Evolutionary conservation across 2,329 filamentous ascomycete genomes (phyloP).

Genomic region (Penicillium sp.): DNA sequence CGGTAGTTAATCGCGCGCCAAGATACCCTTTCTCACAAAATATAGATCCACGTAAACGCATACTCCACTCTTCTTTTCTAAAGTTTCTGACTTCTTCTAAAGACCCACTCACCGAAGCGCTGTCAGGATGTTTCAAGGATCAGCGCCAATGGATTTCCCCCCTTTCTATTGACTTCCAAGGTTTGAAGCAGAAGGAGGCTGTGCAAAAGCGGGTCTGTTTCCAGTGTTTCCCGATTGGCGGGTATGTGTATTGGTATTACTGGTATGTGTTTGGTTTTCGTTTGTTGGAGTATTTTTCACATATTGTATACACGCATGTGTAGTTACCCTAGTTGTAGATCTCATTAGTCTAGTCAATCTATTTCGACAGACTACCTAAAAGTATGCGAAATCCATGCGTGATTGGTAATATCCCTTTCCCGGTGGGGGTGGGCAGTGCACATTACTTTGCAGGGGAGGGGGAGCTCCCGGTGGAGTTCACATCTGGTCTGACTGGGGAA

Average conservation of each 20-base stretch:
- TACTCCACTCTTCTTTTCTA: constrained; percentile 1
- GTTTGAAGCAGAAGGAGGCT: constrained; percentile 13
- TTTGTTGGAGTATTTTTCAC: neutral
- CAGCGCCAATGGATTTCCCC: constrained; percentile 6
- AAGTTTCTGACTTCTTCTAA: neutral
- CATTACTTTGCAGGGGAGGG: constrained; percentile 21
- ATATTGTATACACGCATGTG: neutral
- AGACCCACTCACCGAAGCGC: neutral
- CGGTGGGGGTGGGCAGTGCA: constrained; percentile 26
- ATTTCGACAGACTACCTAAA: neutral
- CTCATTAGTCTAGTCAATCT: neutral
- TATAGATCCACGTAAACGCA: constrained; percentile 5
- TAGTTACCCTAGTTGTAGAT: neutral
- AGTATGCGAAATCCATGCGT: neutral
- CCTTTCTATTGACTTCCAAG: constrained; percentile 6
- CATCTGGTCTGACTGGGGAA: constrained; percentile 4
- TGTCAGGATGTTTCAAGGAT: constrained; percentile 6
- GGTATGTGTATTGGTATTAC: constrained; percentile 4
- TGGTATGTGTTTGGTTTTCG: neutral
- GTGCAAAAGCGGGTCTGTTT: constrained; percentile 13
- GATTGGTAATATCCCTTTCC: constrained; percentile 11
- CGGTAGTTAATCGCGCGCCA: constrained; percentile 1
- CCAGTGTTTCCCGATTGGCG: constrained; percentile 7
- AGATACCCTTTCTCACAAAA: neutral
- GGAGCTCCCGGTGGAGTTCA: constrained; percentile 21